Evolutionary conservation across 2,329 filamentous ascomycete species (phyloP), one percentile per base, ranked within the genome.

Genomic region (Diaporthe caulivora): DNA sequence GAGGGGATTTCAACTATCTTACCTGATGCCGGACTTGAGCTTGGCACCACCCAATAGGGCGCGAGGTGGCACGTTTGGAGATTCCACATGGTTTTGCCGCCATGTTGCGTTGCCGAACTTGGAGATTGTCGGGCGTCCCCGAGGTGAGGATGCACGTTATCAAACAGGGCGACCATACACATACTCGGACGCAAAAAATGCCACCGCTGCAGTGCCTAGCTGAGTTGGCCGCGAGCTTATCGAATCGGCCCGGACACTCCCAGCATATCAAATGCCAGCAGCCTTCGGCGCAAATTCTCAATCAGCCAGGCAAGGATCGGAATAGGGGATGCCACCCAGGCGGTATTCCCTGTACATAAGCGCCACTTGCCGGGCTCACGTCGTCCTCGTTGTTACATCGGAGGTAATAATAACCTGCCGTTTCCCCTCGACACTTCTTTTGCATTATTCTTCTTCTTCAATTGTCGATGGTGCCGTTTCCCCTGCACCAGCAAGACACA

Each of bases 41-140:
- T 54, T 72, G 54, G 34, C 71, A 70, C 34, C 34, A 34, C 37
- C 37, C 58, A 53, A 70, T 70, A 65, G 40, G 49, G 62, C 60
- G 60, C 54, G 54, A 47, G 58, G 54, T 42, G 4, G 8, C 21
- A 31, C 37, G 37, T 40, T 40, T 37, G 29, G 42, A 26, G 37
- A 58, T 60, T 55, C 64, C 64, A 70, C 53, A 49, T 21, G 54
- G 26, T 34, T n/a, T n/a, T 49, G 40, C 40, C 64, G 49, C 55
- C 51, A 9, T 55, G 13, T 49, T 53, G 71, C 42, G 31, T 17
- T 69, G 60, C 49, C 54, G 60, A 62, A 72, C 62, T 72, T 68
- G 72, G 60, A 74, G 69, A 72, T 72, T 47, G 26, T 44, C 65
- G 65, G 34, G 31, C 44, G 51, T 57, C 34, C 18, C 62, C 71